Evolutionary conservation across 2,329 filamentous ascomycete genomes (phyloP), one percentile per base, ranked within the genome.

Genomic region (Diaporthe capsici): DNA sequence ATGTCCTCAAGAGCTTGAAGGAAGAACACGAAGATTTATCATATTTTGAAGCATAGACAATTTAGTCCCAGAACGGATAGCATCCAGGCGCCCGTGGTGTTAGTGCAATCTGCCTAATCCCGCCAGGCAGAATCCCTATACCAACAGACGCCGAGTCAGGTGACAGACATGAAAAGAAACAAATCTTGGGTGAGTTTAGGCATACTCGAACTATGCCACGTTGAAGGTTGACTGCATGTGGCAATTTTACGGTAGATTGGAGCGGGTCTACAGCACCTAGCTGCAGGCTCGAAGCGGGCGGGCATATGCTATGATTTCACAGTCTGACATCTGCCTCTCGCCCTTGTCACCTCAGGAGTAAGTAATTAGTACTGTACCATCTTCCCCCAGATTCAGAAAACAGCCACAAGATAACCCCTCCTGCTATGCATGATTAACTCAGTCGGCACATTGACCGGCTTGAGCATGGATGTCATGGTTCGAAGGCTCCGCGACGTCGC

Each of bases 101-200:
- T 61, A 61, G 58, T 61, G 58, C 6, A 61, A 61, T 61, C 58
- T 61, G 58, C 58, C 58, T 42, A 61, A 42, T 61, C 58, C n/a
- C 37, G 37, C 20, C 37, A 61, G 58, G 58, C 58, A 61, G 58
- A 61, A 61, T 8, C 55, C 55, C 17, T 7, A 10, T 34, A 2
- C 31, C 31, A 13, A 55, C 51, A 55, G 51, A 4, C 53, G 28
- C 25, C 15, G 34, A 31, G 25, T 31, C 28, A 57, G 53, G 28
- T 31, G 53, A 57, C 25, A 13, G 25, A 28, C 7, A 5, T 31
- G 51, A 31, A 17, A 55, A 25, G 25, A 55, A 55, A 55, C 25
- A 28, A 25, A 55, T 17, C 5, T 22, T 3, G 47, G 47, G 7
- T 49, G 20, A n/a, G 10, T 39, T 53, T 53, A 22, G n/a, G n/a